phyloP scores from a whole-genome alignment of 306 rosid species.

The Vigna trinervia region DNA sequence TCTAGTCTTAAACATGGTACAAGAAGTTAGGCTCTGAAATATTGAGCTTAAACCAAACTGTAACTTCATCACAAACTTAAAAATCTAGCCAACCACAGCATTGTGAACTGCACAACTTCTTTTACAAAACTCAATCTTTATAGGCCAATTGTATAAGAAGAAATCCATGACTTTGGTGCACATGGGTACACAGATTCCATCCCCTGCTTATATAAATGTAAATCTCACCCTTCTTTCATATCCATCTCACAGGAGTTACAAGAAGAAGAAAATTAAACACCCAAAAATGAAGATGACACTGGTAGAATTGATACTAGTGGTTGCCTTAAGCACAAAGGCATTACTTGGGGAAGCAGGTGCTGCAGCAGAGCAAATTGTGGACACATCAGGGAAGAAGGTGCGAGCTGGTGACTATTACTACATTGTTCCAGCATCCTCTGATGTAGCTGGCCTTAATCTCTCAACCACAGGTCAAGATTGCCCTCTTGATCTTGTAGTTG shows the following conservation, averaged over 20 bases:
- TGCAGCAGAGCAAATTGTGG: constrained; percentile 42
- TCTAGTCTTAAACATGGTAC: not conserved
- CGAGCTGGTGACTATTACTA: constrained; percentile 30
- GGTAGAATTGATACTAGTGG: not conserved
- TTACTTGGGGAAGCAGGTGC: not conserved
- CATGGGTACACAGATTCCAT: not conserved
- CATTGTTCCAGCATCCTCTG: not conserved
- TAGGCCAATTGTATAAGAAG: constrained; percentile 20
- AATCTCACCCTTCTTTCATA: too few species aligned
- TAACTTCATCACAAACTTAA: too few species aligned
- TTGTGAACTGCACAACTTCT: too few species aligned
- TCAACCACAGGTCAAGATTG: not conserved
- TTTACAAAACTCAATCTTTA: too few species aligned
- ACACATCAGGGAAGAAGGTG: constrained; percentile 34
- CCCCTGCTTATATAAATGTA: not conserved
- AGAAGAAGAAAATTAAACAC: not conserved
- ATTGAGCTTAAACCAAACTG: not conserved
- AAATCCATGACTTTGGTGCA: constrained; percentile 8
- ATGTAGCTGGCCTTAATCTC: not conserved
- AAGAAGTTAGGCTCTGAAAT: not conserved
- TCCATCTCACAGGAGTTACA: not conserved
- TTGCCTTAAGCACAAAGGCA: constrained; percentile 31
- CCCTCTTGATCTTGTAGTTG: constrained; percentile 24
- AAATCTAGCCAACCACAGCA: too few species aligned
- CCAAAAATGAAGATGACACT: not conserved